A percentile compares a stretch with the other conserved stretches of the same genome.
Evolutionary conservation across 2,329 filamentous ascomycete genomes (phyloP).

Genomic region (Aureobasidium subglaciale): DNA sequence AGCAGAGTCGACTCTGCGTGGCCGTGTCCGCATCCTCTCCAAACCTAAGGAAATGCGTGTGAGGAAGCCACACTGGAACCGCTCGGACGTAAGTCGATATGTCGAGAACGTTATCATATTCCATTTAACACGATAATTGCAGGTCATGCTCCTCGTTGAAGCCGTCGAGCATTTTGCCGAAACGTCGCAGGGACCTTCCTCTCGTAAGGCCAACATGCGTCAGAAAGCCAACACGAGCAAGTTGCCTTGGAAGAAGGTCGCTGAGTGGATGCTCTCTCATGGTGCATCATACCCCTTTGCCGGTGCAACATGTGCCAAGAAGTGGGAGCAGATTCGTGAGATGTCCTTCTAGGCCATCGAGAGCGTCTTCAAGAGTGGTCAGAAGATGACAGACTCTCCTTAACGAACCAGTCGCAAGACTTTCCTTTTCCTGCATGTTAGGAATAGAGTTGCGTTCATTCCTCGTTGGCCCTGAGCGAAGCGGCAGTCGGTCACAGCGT

Average conservation of each 20-base stretch:
- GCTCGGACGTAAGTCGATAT: conserved; percentile 52
- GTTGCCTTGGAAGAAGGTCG: conserved; percentile 54
- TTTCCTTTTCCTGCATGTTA: background rate
- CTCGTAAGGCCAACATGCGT: conserved; percentile 5
- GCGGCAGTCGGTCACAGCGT: background rate
- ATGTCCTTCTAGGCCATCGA: background rate
- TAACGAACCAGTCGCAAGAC: background rate
- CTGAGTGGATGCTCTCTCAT: conserved; percentile 44
- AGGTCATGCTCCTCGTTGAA: conserved; percentile 22
- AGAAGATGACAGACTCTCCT: background rate
- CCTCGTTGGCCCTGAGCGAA: background rate
- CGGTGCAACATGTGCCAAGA: conserved; percentile 56
- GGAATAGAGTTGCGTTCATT: background rate
- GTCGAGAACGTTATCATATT: background rate
- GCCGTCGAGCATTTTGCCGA: conserved; percentile 17
- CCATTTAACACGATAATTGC: conserved; percentile 1
- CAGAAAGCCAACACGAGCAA: conserved; percentile 25
- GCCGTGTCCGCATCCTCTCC: conserved; percentile 58
- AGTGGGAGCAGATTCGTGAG: conserved; percentile 45
- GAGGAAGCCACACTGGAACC: conserved; percentile 58
- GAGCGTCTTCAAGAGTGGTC: background rate
- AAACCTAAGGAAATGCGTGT: conserved; percentile 57
- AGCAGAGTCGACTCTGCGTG: conserved; percentile 66
- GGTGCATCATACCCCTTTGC: conserved; percentile 55
- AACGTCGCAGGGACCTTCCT: conserved; percentile 20